These are phyloP conservation scores for Porodaedalea pini DNA, from an alignment of 1,284 basidiomycete genomes.

Conservation along the genomic window DNA sequence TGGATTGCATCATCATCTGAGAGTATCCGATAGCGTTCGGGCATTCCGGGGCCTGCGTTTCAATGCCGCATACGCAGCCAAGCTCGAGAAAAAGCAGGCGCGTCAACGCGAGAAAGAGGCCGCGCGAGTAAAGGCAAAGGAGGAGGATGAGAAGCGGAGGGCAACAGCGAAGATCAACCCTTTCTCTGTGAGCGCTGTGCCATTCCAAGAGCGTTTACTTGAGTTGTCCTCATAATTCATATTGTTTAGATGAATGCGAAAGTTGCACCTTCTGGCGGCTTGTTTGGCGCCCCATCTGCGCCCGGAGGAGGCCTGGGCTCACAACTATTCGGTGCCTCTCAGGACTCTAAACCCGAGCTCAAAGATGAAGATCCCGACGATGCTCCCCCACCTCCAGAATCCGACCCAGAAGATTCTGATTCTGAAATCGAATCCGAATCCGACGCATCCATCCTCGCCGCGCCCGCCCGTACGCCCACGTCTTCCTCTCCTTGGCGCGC, in stretches of 20 bases:
- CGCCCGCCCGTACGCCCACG: slow-evolving; percentile 52
- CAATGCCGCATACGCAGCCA: slow-evolving; percentile 69
- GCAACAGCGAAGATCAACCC: slow-evolving; percentile 50
- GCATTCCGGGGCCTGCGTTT: slow-evolving; percentile 72
- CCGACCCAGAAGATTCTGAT: slow-evolving; percentile 16
- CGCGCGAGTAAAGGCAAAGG: slow-evolving; percentile 31
- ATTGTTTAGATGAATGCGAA: slow-evolving; percentile 18
- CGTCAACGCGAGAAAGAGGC: slow-evolving; percentile 37
- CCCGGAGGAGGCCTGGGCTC: slow-evolving; percentile 14
- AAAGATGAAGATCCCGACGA: neutral
- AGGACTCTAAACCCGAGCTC: slow-evolving; percentile 13
- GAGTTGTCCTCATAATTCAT: neutral
- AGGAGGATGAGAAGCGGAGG: slow-evolving; percentile 33
- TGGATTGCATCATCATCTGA: neutral
- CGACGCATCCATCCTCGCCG: slow-evolving; percentile 44
- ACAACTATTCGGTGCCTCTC: slow-evolving; percentile 18
- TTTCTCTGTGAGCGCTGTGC: slow-evolving; percentile 57
- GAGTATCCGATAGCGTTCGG: slow-evolving; percentile 50
- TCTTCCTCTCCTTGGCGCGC: slow-evolving; percentile 60
- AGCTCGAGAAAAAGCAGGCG: slow-evolving; percentile 49
- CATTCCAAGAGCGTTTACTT: slow-evolving; percentile 5
- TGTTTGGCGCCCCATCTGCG: slow-evolving; percentile 4
- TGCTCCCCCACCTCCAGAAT: slow-evolving; percentile 16
- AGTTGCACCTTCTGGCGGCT: neutral
- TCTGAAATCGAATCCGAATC: slow-evolving; percentile 16